Base-by-base conservation (phyloP, 2,329 filamentous ascomycete species). In the Alternaria angustiovoidea region DNA sequence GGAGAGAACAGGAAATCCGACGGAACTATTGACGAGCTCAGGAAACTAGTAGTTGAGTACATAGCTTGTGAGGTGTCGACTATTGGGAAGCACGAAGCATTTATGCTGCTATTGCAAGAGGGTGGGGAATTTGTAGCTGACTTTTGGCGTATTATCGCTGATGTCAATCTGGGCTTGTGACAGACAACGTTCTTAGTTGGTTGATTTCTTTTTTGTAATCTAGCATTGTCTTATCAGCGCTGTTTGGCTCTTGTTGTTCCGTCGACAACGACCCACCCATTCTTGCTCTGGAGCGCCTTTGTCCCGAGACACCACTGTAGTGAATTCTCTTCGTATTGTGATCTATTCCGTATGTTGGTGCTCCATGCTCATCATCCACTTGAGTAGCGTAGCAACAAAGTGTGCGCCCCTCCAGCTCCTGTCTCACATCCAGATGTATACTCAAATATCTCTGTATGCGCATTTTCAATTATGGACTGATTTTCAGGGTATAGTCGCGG, bases 51-150 rank as follows among this genome's bases (percentile, higher is more conserved):
- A 1, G 54, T 70, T 2, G 63, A 71, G 26, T 75, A 71, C 41
- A 64, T 75, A 11, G 67, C 55, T 4, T 67, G 63, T 5, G 65
- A 72, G 30, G 56, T 70, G 24, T 63, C 67, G 16, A 63, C 36
- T 0, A 53, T 75, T 9, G 60, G 66, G 1, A 63, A 66, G 18
- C 49, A 61, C 22, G 22, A 56, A 3, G 67, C 62, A 2, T 75
- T 75, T 54, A 22, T 22, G 20, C 20, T 4, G 3, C 3, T 22
- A 22, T 54, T 76, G 54, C 66, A 70, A 9, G 71, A 67, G 1
- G 71, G 69, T 5, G 73, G 74, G 18, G 67, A 74, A 22, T 69
- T 74, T 54, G 68, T 68, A 5, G 62, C 59, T 1, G 72, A 75
- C 20, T 63, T 66, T 16, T 63, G 59, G 64, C 16, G 28, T 24